Evolutionary conservation across 306 rosid species (phyloP).

Genomic region (Astragalus membranaceus): DNA sequence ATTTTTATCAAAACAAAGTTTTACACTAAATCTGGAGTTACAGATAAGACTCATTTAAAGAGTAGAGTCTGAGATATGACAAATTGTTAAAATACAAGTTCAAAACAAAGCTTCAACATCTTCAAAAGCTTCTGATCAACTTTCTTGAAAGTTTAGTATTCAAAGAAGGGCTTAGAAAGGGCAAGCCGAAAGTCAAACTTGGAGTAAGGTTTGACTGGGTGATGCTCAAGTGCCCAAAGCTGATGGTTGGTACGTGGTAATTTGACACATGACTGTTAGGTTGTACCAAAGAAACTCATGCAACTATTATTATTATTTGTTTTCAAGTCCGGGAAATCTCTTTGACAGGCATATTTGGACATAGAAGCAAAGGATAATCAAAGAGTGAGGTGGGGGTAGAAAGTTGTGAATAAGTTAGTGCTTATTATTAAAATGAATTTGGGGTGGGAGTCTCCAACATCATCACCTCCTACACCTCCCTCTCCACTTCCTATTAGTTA

Average conservation of each 20-base stretch:
- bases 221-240: too few species aligned
- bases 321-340: too few species aligned
- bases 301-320: not conserved
- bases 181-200: conserved; percentile 14
- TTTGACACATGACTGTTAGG: conserved; percentile 49
- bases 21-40: too few species aligned
- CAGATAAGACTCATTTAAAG: too few species aligned
- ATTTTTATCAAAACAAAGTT: too few species aligned
- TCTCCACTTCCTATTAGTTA: conserved; percentile 75
- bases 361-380: not conserved
- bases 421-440: conserved; percentile 10
- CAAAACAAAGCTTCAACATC: too few species aligned
- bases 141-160: not conserved
- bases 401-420: conserved; percentile 1
- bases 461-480: conserved; percentile 85
- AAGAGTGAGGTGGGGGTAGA: not conserved
- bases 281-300: conserved; percentile 32
- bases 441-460: conserved; percentile 39
- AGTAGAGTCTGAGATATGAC: too few species aligned
- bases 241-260: conserved; percentile 6
- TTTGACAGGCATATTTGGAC: too few species aligned
- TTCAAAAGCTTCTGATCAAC: too few species aligned
- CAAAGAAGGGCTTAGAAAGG: not conserved
- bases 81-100: too few species aligned
- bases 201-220: not conserved